Evolutionary conservation across 805 yeast genomes (phyloP).

Genomic region (Millerozyma miso): DNA sequence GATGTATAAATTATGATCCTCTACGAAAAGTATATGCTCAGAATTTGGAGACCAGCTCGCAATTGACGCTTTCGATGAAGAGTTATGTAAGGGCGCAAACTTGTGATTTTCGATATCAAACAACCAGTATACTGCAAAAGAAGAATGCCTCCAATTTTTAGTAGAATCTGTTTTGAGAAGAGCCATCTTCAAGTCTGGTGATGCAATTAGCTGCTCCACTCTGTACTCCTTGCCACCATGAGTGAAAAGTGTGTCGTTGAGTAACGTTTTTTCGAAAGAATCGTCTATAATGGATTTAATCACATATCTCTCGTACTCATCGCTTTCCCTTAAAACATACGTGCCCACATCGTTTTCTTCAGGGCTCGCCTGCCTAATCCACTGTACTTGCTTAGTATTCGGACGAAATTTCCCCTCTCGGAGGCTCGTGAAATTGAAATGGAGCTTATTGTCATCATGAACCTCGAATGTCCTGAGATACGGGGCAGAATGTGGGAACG

Average conservation of each 20-base stretch:
- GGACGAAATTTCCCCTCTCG: constrained; percentile 60
- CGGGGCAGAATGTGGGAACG: not conserved
- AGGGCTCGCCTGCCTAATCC: constrained; percentile 58
- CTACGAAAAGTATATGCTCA: constrained; percentile 52
- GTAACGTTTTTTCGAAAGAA: constrained; percentile 41
- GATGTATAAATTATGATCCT: constrained; percentile 51
- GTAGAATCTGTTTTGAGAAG: constrained; percentile 57
- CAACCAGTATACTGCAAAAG: constrained; percentile 58
- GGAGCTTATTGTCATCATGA: constrained; percentile 16
- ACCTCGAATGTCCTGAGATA: constrained; percentile 2
- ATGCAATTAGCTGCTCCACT: constrained; percentile 55
- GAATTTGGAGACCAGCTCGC: constrained; percentile 62
- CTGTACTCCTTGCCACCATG: constrained; percentile 36
- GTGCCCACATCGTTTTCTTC: constrained; percentile 59
- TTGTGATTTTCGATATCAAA: constrained; percentile 43
- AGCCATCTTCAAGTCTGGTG: constrained; percentile 61
- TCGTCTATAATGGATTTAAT: constrained; percentile 51
- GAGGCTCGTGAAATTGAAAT: constrained; percentile 25
- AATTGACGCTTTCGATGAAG: constrained; percentile 36
- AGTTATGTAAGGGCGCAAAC: constrained; percentile 18
- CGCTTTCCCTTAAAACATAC: constrained; percentile 42
- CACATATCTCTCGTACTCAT: constrained; percentile 45
- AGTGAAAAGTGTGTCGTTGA: constrained; percentile 45
- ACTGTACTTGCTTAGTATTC: constrained; percentile 52
- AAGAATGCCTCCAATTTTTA: constrained; percentile 72